These are phyloP conservation scores for Aureobasidium leucospermi DNA, from an alignment of 2,329 filamentous ascomycete species.

Conservation along the genomic window DNA sequence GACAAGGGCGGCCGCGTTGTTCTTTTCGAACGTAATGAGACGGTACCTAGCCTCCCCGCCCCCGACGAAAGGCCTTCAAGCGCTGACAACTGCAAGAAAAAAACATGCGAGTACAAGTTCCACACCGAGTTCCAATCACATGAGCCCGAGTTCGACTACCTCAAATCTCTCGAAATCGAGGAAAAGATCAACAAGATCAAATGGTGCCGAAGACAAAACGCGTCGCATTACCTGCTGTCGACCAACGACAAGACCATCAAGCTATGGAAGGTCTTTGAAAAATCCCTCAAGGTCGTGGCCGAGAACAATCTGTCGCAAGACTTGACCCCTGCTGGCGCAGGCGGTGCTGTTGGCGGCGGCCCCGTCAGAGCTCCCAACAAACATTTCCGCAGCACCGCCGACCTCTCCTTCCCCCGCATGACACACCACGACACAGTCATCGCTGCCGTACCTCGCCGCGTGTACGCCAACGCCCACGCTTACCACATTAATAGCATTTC, in stretches of 20 bases:
- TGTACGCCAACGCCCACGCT: constrained; percentile 95
- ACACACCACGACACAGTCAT: constrained; percentile 98
- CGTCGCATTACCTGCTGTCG: constrained; percentile 93
- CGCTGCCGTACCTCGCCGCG: constrained; percentile 88
- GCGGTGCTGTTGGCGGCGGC: constrained; percentile 63
- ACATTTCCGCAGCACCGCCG: constrained; percentile 70
- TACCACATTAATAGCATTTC: constrained; percentile 99
- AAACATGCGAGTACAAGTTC: constrained; percentile 99
- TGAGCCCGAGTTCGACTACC: constrained; percentile 98
- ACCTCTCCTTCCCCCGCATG: constrained; percentile 88
- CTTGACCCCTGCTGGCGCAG: constrained; percentile 66
- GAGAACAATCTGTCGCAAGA: constrained; percentile 98
- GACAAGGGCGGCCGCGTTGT: constrained; percentile 83
- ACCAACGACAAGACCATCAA: constrained; percentile 99
- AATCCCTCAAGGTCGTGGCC: constrained; percentile 96
- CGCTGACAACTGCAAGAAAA: constrained; percentile 59
- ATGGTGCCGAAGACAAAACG: constrained; percentile 97
- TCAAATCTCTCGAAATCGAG: constrained; percentile 98
- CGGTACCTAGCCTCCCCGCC: constrained; percentile 49
- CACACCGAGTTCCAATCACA: constrained; percentile 99
- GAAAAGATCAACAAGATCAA: constrained; percentile 99
- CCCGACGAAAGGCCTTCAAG: not conserved
- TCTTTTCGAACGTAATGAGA: constrained; percentile 89
- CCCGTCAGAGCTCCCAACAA: constrained; percentile 64
- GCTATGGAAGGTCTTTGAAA: constrained; percentile 99